Conservation (phyloP, 169 alveolate genomes). For the Perkinsus olseni region DNA sequence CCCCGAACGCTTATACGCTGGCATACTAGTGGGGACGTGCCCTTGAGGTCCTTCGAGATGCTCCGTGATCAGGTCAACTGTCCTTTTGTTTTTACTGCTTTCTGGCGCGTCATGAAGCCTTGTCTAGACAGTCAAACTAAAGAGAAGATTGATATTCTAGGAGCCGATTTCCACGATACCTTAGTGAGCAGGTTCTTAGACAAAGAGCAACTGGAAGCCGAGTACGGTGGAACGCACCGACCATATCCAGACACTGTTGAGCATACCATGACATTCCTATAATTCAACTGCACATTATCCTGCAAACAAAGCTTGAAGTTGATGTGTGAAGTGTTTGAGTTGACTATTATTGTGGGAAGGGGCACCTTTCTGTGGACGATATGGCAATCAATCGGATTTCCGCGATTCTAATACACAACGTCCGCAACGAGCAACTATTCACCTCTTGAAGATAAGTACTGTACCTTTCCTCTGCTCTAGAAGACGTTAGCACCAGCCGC, state of each 20-base stretch:
- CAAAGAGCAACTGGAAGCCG: not conserved
- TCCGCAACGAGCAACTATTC: too few species aligned
- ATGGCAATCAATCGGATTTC: too few species aligned
- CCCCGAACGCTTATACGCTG: not conserved
- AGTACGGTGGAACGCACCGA: not conserved
- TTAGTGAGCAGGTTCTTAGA: not conserved
- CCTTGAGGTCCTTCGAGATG: not conserved
- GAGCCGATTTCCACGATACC: not conserved
- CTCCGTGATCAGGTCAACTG: not conserved
- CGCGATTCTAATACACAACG: too few species aligned
- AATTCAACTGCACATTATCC: not conserved
- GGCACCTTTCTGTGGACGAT: too few species aligned
- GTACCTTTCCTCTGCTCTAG: too few species aligned
- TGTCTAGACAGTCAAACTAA: not conserved
- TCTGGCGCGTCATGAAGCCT: not conserved
- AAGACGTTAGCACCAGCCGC: too few species aligned
- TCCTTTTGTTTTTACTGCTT: not conserved
- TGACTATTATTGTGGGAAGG: not conserved
- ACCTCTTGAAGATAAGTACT: too few species aligned
- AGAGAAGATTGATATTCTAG: not conserved
- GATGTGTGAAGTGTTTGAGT: not conserved
- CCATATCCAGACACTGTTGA: not conserved
- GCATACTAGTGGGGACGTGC: not conserved
- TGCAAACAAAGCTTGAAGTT: not conserved
- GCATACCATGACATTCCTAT: not conserved